Evolutionary conservation across 2,329 filamentous ascomycete genomes (phyloP), one percentile per base, ranked within the genome.

Genomic region (Pseudocercospora cruenta): DNA sequence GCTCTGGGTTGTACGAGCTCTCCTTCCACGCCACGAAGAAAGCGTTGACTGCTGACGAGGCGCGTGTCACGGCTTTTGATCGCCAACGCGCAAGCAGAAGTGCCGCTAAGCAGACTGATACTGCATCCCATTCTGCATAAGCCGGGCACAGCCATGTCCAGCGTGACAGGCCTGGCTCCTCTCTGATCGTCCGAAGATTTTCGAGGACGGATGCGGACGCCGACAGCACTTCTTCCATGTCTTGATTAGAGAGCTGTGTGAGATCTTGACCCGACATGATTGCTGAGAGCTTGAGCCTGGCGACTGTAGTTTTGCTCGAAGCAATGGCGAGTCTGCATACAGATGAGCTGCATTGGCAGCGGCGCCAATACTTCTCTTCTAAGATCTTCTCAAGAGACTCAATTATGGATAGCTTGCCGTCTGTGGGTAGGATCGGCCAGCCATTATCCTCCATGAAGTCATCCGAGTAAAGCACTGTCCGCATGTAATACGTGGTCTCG

Each of bases 401-500:
- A 6, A 71, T 67, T 14, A 71, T 65, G 19, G 66, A 71, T 8
- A 71, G 19, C 31, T 71, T 71, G 33, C 67, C 69, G n/a, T 69
- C 68, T 10, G 61, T 62, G 2, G 66, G 59, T 22, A 71, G 39
- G n/a, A 67, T 57, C 3, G 69, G 69, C 21, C 60, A 71, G 1
- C 59, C 65, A 45, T 71, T 71, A 14, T 70, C 68, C 43, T 68
- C 62, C 53, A 64, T 67, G 47, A 70, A 71, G 19, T 67, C 65
- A 33, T 68, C 66, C 2, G 68, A 70, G 54, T 66, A 71, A n/a
- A 70, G 69, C 1, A 71, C 43, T 14, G 69, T 70, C 16, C 69
- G 69, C 43, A 63, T 62, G 33, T 71, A 71, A 47, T 71, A 71
- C 28, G 69, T 71, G 51, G 67, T 68, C 55, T 71, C 69, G 58